Evolutionary conservation across 192 early-diverging fungal species (phyloP).

Genomic region (Backusella sp.): DNA sequence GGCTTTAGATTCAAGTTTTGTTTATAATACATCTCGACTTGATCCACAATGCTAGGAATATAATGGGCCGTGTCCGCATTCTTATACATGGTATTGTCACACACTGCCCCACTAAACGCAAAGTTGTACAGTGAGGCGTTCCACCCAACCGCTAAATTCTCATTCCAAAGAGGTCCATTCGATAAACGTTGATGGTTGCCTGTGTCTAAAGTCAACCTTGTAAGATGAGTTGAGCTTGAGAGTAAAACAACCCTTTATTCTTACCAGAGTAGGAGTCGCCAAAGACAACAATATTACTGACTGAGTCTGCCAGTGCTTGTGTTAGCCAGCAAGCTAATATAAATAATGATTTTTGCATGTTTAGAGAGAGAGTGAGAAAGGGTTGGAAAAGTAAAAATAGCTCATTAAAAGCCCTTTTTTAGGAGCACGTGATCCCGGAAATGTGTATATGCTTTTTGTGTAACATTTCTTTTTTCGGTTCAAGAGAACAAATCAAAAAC

Average conservation of each 20-base stretch:
- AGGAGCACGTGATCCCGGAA: neutral
- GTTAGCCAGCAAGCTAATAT: neutral
- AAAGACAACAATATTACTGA: constrained; percentile 40
- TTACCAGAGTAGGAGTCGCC: constrained; percentile 40
- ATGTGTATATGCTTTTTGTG: neutral
- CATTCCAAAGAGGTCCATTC: constrained; percentile 40
- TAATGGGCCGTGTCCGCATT: neutral
- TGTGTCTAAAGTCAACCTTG: constrained; percentile 11
- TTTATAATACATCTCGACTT: constrained; percentile 37
- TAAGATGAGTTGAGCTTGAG: neutral
- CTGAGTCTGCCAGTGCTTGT: neutral
- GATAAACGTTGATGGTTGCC: constrained; percentile 27
- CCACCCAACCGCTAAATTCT: constrained; percentile 36
- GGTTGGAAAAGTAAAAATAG: neutral
- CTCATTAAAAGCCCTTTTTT: neutral
- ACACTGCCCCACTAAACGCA: constrained; percentile 34
- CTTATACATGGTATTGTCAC: constrained; percentile 19
- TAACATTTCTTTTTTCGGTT: neutral
- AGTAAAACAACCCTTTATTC: neutral
- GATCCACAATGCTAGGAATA: constrained; percentile 33
- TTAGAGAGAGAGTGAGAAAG: neutral
- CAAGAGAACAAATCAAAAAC: neutral
- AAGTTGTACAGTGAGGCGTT: constrained; percentile 33
- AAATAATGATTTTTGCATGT: neutral
- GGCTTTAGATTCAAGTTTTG: constrained; percentile 24